Percentiles rank a stretch among this genome's conserved stretches.
These are phyloP conservation scores for Ceriops zippeliana DNA, from an alignment of 345 rosid genomes.

Conservation along the genomic window DNA sequence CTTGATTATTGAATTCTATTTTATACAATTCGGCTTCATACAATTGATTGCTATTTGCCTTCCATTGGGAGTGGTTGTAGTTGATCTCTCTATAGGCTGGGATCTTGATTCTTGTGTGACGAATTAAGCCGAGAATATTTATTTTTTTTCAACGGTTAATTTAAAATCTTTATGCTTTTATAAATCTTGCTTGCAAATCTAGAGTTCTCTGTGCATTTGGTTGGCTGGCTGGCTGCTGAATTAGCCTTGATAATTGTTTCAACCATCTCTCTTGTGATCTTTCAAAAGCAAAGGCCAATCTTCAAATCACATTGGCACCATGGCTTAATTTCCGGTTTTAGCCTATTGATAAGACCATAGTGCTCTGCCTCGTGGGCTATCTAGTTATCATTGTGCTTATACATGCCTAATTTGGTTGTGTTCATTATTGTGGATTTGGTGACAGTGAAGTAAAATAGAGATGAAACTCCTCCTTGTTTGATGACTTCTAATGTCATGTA, in stretches of 20 bases:
- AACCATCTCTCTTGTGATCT: neutral
- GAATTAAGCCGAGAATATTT: neutral
- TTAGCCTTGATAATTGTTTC: neutral
- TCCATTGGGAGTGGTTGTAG: neutral
- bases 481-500: conserved; percentile 32
- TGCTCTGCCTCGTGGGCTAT: neutral
- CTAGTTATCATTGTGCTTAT: neutral
- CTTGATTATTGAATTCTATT: neutral
- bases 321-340: too few species aligned
- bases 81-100: conserved; percentile 20
- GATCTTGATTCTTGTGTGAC: conserved; percentile 9
- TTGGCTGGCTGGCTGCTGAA: neutral
- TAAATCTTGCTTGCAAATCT: too few species aligned
- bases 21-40: neutral
- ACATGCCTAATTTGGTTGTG: conserved; percentile 3
- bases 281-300: neutral
- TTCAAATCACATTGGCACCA: neutral
- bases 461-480: conserved; percentile 19
- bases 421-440: conserved; percentile 22
- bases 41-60: conserved; percentile 1
- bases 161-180: too few species aligned
- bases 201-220: neutral
- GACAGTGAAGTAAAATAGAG: conserved; percentile 26
- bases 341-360: neutral
- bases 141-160: neutral